A percentile compares a stretch with the other conserved stretches of the same genome.
Conservation (phyloP, 23 red algal genomes). For the Cyanidiococcus yangmingshanensis region DNA sequence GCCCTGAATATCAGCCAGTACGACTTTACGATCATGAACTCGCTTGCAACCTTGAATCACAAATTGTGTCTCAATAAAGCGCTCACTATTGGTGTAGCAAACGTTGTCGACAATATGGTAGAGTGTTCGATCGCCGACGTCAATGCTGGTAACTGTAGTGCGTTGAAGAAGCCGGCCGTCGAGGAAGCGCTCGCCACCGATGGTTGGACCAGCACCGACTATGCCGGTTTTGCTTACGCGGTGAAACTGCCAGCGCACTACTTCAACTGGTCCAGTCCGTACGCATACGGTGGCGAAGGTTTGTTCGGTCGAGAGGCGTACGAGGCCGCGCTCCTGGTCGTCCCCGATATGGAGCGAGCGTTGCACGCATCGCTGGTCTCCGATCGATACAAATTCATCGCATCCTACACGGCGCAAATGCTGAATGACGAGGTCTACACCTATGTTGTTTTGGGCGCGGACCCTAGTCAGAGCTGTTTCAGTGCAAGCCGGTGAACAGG, state of each 20-base stretch:
- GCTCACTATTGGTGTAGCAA: neutral
- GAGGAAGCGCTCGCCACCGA: neutral
- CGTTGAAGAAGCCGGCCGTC: neutral
- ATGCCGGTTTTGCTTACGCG: neutral
- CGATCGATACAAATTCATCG: conserved; percentile 6
- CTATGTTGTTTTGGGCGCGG: neutral
- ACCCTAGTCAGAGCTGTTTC: neutral
- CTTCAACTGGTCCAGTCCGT: conserved; percentile 11
- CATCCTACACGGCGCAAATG: conserved; percentile 3
- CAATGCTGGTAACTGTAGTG: neutral
- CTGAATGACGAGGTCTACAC: conserved; percentile 12
- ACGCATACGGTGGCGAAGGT: neutral
- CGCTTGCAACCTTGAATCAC: neutral
- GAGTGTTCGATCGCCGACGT: conserved; percentile 6
- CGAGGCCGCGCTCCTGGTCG: neutral
- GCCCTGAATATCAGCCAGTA: neutral
- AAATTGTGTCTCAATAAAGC: conserved; percentile 1
- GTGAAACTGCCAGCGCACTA: neutral
- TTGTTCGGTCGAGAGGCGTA: neutral
- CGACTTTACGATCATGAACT: conserved; percentile 17
- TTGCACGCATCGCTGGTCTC: neutral
- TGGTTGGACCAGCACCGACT: conserved; percentile 8
- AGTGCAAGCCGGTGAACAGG: neutral
- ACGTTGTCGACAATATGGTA: neutral
- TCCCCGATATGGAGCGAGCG: neutral